These are phyloP conservation scores for Diplodia intermedia DNA, from an alignment of 2,329 filamentous ascomycete species.

Conservation along the genomic window DNA sequence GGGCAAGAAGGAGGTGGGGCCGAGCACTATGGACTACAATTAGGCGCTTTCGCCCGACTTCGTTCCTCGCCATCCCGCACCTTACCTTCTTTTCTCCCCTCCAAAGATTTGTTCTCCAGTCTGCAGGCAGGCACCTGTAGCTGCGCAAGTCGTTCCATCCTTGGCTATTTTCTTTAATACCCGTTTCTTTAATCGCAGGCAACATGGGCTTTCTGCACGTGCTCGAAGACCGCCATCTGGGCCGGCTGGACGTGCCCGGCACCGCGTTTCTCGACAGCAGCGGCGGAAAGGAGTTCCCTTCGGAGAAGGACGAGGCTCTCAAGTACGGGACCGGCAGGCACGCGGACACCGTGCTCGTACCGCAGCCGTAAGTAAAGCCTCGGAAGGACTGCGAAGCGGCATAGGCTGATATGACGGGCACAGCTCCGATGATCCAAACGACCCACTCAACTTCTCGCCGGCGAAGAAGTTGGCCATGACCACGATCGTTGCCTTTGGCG, in stretches of 20 bases:
- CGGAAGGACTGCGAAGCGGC: too few species aligned
- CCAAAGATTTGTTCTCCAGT: neutral
- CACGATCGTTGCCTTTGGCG: slow-evolving; percentile 44
- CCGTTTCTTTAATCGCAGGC: neutral
- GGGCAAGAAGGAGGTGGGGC: slow-evolving; percentile 1
- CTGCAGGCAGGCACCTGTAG: slow-evolving; percentile 14
- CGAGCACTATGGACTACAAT: slow-evolving; percentile 16
- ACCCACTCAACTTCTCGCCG: slow-evolving; percentile 47
- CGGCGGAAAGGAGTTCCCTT: slow-evolving; percentile 33
- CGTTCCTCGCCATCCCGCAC: slow-evolving; percentile 4
- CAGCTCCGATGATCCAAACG: slow-evolving; percentile 45
- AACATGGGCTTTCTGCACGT: slow-evolving; percentile 46
- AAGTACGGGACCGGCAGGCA: slow-evolving; percentile 46
- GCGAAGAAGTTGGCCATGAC: slow-evolving; percentile 46
- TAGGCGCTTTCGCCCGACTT: neutral
- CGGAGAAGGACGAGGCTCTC: slow-evolving; percentile 35
- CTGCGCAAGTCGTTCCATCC: slow-evolving; percentile 1
- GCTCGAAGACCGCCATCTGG: slow-evolving; percentile 44
- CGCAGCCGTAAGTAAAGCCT: slow-evolving; percentile 41
- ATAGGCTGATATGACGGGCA: neutral
- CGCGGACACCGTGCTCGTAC: slow-evolving; percentile 45
- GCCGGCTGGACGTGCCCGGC: slow-evolving; percentile 43
- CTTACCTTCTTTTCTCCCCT: slow-evolving; percentile 1
- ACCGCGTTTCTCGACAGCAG: slow-evolving; percentile 45
- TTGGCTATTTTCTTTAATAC: slow-evolving; percentile 5